phyloP scores from a whole-genome alignment of 164 flowering plant species.

The Aristolochia contorta region DNA sequence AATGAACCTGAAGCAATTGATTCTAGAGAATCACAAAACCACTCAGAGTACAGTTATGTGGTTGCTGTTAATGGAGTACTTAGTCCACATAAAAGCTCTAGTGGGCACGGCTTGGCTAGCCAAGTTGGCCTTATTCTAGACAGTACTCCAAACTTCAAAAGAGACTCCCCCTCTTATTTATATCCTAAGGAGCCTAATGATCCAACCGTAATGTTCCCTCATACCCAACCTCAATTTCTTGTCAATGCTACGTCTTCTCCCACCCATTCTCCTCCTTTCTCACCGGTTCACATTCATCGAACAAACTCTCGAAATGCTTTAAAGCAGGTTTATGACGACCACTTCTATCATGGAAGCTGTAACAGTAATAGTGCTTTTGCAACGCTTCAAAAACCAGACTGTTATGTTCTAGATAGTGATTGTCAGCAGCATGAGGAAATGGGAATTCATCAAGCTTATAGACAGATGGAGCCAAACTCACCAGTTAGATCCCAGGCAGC shows the following conservation, averaged over 20 bases:
- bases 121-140: slow-evolving; percentile 32
- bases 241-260: slow-evolving; percentile 13
- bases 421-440: slow-evolving; percentile 15
- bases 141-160: slow-evolving; percentile 17
- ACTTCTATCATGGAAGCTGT: slow-evolving; percentile 12
- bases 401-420: slow-evolving; percentile 7
- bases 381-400: slow-evolving; percentile 15
- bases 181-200: slow-evolving; percentile 18
- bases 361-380: slow-evolving; percentile 16
- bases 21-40: slow-evolving; percentile 20
- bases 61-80: slow-evolving; percentile 65
- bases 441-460: slow-evolving; percentile 14
- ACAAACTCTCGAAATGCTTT: slow-evolving; percentile 12
- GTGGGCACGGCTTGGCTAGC: slow-evolving; percentile 32
- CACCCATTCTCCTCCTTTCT: slow-evolving; percentile 32
- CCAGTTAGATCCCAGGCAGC: slow-evolving; percentile 11
- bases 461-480: slow-evolving; percentile 17
- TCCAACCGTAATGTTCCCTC: slow-evolving; percentile 8
- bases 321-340: slow-evolving; percentile 19
- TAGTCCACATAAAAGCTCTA: slow-evolving; percentile 36
- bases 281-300: slow-evolving; percentile 23
- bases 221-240: slow-evolving; percentile 3
- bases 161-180: slow-evolving; percentile 24
- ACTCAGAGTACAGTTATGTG: slow-evolving; percentile 61
- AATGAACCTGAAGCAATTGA: slow-evolving; percentile 52